Evolutionary conservation across 306 rosid species (phyloP), one percentile per base, ranked within the genome.

Genomic region (Gleditsia sinensis): DNA sequence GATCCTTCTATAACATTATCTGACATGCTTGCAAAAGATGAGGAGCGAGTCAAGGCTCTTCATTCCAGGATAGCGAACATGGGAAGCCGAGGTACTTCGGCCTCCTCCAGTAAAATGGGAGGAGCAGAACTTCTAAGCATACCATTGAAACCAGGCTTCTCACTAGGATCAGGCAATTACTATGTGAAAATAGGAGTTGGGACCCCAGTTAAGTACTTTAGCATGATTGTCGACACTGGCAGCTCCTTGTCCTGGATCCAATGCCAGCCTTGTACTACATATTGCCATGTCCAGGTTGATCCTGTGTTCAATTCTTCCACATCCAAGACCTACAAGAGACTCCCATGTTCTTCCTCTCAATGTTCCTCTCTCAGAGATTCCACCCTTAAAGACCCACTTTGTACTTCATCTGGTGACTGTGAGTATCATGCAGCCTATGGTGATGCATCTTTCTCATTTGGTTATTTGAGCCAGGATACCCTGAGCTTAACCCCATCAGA

Each of bases 191-290:
- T 89, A 30, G 91, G 93, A 78, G 65, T 86, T 11, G 93, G 91
- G 27, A 86, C 81, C 75, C 91, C 93, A 58, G 32, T 78, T n/a
- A 78, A 69, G 61, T 82, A 77, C 64, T 84, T 72, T n/a, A 64
- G 83, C 71, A 45, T 89, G 84, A 0, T 86, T 62, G 49, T 84
- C 21, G 93, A 89, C 86, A 89, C 91, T 2, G 93, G 91, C 10
- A 89, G 93, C 70, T 84, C 93, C 36, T 78, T 89, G 57, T 84
- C 87, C 14, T 89, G 94, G 94, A 84, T 87, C 30, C 94, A 89
- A 39, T 89, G 94, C 77, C 63, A 71, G 30, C 94, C 94, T 72
- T 89, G 94, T 75, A 11, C 19, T 1, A 45, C 36, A 1, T 87
- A 62, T 79, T 89, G 94, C 67, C 86, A 89, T 28, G 7, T 1